Conservation (phyloP, 768 basidiomycete species). For the Pluteus cervinus region DNA sequence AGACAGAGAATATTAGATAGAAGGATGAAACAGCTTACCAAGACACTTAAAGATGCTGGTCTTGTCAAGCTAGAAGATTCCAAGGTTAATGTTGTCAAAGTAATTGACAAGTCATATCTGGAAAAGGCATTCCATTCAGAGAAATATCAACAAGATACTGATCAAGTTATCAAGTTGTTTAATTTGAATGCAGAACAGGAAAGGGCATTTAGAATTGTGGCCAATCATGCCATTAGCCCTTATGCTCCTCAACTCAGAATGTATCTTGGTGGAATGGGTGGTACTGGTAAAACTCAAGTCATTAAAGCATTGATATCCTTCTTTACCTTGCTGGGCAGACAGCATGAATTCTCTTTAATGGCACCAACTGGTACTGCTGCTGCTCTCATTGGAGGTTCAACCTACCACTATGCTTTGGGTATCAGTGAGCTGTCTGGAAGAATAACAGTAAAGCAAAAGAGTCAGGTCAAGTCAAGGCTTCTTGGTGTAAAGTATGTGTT, state of each 20-base stretch:
- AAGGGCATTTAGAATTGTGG: conserved; percentile 23
- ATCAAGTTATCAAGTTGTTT: conserved; percentile 9
- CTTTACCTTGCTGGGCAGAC: conserved; percentile 9
- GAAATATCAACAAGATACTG: conserved; percentile 1
- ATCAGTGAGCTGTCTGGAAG: conserved; percentile 6
- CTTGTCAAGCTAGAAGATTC: background rate
- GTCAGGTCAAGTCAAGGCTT: background rate
- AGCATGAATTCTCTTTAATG: conserved; percentile 12
- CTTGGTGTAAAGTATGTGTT: background rate
- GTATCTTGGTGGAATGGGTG: conserved; percentile 28
- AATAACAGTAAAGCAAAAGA: background rate
- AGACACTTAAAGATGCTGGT: conserved; percentile 17
- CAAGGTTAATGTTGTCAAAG: conserved; percentile 10
- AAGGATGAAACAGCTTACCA: conserved; percentile 24
- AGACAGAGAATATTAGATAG: too few relatives aligned
- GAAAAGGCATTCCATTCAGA: conserved; percentile 7
- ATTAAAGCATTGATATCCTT: conserved; percentile 18
- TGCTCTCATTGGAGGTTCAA: conserved; percentile 16
- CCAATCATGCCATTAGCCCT: too few relatives aligned
- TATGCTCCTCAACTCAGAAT: conserved; percentile 21
- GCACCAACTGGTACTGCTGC: conserved; percentile 21
- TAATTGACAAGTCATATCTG: conserved; percentile 20
- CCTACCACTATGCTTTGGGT: conserved; percentile 13
- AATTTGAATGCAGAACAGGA: conserved; percentile 23
- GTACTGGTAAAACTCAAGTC: conserved; percentile 27